Conservation (phyloP, 768 basidiomycete species). For the Kwoniella sp. region DNA sequence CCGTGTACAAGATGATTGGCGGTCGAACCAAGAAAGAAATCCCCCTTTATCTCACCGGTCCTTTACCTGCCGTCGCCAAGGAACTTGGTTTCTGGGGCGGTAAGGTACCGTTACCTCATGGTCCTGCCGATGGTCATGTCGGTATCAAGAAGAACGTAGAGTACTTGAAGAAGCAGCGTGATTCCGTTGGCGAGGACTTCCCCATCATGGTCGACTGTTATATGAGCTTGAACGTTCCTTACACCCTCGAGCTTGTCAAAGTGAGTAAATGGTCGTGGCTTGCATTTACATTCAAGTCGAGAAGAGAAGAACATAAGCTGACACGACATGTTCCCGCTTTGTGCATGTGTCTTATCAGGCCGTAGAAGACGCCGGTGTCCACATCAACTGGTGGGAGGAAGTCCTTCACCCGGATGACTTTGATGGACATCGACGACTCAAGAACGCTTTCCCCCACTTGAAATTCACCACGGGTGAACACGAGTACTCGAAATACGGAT, state of each 20-base stretch:
- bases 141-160: conserved; percentile 57
- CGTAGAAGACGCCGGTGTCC: conserved; percentile 53
- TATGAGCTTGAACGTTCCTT: conserved; percentile 51
- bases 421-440: conserved; percentile 55
- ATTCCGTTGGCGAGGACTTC: conserved; percentile 55
- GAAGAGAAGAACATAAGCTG: too few species aligned
- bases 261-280: conserved; percentile 30
- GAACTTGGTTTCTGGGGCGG: conserved; percentile 57
- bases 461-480: conserved; percentile 59
- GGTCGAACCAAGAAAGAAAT: conserved; percentile 57
- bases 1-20: conserved; percentile 59
- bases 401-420: conserved; percentile 57
- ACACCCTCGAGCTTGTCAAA: conserved; percentile 55
- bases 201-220: conserved; percentile 58
- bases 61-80: conserved; percentile 53
- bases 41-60: conserved; percentile 57
- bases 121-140: conserved; percentile 53
- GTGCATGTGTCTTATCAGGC: too few species aligned
- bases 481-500: conserved; percentile 57
- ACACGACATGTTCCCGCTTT: too few species aligned
- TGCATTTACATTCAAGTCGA: too few species aligned
- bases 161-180: conserved; percentile 52
- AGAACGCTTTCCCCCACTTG: conserved; percentile 53
- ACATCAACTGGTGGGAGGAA: conserved; percentile 59
- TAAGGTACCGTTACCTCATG: conserved; percentile 57